Evolutionary conservation across 225 moss, liverwort and hornwort species (phyloP).

Genomic region (Bryum argenteum): DNA sequence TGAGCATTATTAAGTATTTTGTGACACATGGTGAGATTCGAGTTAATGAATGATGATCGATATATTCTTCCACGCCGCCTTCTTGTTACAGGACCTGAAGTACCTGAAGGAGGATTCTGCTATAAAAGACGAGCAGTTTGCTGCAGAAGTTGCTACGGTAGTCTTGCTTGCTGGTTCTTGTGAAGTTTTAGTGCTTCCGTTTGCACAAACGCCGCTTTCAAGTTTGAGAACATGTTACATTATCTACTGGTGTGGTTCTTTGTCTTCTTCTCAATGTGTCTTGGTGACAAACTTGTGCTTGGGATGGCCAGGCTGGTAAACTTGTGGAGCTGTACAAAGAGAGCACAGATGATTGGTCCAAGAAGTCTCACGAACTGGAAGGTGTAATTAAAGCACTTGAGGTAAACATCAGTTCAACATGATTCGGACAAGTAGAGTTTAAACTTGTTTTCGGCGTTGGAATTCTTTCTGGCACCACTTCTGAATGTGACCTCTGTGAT

Average conservation of each 20-base stretch:
- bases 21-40: conserved; percentile 2
- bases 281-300: conserved; percentile 13
- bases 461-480: not conserved
- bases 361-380: conserved; percentile 89
- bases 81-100: conserved; percentile 68
- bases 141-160: conserved; percentile 89
- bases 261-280: not conserved
- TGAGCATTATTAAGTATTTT: conserved; percentile 19
- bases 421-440: conserved; percentile 5
- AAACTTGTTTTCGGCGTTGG: not conserved
- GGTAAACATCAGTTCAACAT: conserved; percentile 38
- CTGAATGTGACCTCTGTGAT: conserved; percentile 19
- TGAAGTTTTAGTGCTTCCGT: not conserved
- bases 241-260: not conserved
- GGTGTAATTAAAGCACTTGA: conserved; percentile 97
- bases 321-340: conserved; percentile 91
- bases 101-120: conserved; percentile 81
- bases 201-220: not conserved
- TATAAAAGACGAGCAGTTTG: conserved; percentile 78
- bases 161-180: not conserved
- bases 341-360: conserved; percentile 96
- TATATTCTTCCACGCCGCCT: not conserved
- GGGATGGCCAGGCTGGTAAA: conserved; percentile 68
- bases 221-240: not conserved
- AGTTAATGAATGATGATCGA: conserved; percentile 7